A percentile compares a stretch with the other conserved stretches of the same genome.
Conservation (phyloP, 305 asterid species). For the Rubia balearica region DNA sequence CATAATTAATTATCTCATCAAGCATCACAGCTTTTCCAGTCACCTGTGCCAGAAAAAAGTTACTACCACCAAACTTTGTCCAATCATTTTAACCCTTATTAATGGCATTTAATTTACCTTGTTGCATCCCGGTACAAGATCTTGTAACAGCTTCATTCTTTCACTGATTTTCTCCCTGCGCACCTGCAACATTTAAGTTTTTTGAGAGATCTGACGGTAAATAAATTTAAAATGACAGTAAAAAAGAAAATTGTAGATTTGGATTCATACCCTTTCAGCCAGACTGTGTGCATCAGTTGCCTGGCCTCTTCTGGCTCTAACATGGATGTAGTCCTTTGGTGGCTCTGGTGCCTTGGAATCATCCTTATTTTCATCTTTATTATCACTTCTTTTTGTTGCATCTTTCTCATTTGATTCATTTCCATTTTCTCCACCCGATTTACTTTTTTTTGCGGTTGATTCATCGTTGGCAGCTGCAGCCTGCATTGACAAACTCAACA, state of each 20-base stretch:
- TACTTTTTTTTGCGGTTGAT: slow-evolving; percentile 59
- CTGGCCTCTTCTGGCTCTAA: slow-evolving; percentile 47
- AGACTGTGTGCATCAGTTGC: slow-evolving; percentile 48
- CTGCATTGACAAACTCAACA: slow-evolving; percentile 29
- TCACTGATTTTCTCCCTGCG: slow-evolving; percentile 88
- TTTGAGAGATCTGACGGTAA: slow-evolving; percentile 6
- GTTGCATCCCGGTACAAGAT: slow-evolving; percentile 95
- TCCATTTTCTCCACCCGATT: slow-evolving; percentile 38
- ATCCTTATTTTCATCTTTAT: slow-evolving; percentile 20
- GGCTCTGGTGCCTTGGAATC: slow-evolving; percentile 32
- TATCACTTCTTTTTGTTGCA: slow-evolving; percentile 18
- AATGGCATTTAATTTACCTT: slow-evolving; percentile 36
- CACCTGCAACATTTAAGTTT: slow-evolving; percentile 35
- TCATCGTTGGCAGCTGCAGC: slow-evolving; percentile 50
- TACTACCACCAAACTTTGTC: not conserved
- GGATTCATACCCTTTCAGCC: slow-evolving; percentile 37
- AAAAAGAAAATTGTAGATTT: not conserved
- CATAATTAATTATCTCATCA: slow-evolving; percentile 90
- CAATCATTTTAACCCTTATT: slow-evolving; percentile 7
- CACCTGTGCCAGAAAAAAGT: slow-evolving; percentile 31
- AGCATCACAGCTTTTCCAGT: slow-evolving; percentile 98
- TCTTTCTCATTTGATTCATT: slow-evolving; percentile 21
- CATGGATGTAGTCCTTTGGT: slow-evolving; percentile 41
- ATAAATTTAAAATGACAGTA: not conserved
- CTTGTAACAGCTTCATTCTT: slow-evolving; percentile 80